Conservation (phyloP, 495 filamentous ascomycete species). For the Oidiodendron maius region DNA sequence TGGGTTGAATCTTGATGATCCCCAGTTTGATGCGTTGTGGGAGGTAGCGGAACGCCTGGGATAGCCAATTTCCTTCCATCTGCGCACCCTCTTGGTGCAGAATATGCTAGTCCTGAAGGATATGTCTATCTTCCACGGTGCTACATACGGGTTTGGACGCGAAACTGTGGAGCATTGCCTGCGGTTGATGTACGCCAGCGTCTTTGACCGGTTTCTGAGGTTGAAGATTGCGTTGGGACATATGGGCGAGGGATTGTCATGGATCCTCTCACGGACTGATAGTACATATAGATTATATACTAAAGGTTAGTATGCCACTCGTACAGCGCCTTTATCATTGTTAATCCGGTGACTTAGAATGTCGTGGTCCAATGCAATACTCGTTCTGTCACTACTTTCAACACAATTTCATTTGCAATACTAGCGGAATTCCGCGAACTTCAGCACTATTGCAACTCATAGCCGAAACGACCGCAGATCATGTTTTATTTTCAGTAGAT, state of each 20-base stretch:
- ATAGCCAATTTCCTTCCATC: constrained; percentile 2
- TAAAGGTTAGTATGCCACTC: constrained; percentile 41
- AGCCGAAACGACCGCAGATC: constrained; percentile 36
- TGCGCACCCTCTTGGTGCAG: neutral
- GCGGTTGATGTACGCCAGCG: constrained; percentile 46
- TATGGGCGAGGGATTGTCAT: constrained; percentile 42
- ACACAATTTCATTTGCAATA: constrained; percentile 59
- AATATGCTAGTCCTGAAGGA: neutral
- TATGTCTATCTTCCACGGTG: constrained; percentile 1
- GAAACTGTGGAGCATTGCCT: constrained; percentile 29
- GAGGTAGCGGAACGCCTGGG: neutral
- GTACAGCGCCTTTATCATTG: constrained; percentile 25
- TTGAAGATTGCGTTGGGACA: constrained; percentile 60
- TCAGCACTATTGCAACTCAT: constrained; percentile 41
- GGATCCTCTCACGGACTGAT: constrained; percentile 21
- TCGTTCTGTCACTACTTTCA: constrained; percentile 53
- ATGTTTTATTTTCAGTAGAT: constrained; percentile 44
- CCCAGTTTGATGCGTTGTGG: constrained; percentile 4
- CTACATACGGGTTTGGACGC: constrained; percentile 1
- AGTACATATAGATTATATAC: constrained; percentile 56
- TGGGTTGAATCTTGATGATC: constrained; percentile 1
- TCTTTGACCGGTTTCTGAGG: constrained; percentile 49
- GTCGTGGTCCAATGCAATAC: constrained; percentile 39
- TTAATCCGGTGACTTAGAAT: constrained; percentile 35
- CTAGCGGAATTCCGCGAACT: constrained; percentile 53